Base-by-base conservation (phyloP, 2,329 filamentous ascomycete genomes). In the Endoconidiophora laricicola region DNA sequence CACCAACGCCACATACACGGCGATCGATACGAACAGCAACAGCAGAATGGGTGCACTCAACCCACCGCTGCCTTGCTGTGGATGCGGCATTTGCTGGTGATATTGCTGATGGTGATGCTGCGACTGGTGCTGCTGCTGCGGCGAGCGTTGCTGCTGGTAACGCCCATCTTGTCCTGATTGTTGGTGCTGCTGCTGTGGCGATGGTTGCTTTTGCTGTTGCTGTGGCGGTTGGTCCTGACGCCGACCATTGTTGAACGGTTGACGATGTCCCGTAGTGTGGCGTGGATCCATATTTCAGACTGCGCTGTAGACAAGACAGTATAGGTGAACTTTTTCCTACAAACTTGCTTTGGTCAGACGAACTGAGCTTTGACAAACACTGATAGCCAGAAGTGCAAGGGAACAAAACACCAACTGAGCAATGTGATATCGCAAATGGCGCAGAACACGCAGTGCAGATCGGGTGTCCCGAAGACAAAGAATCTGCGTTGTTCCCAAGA, bases 1-100 rank as follows among this genome's bases (percentile, higher is more conserved):
- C 33, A 54, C 52, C 24, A 54, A 54, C 41, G 52, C 45, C 33
- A 54, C 52, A 46, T 54, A 54, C 48, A 54, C 10, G 14, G 52
- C 52, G 46, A 54, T 51, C 10, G 48, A 51, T 9, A 54, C 48
- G 48, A 54, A 54, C 24, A 54, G 43, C 36, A 54, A 38, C 40
- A 54, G 46, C 26, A 51, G 26, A 41, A 51, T 54, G 10, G 52
- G 52, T 41, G 44, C 37, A 38, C 52, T 54, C 24, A 50, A 39
- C 36, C 48, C 48, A 41, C 50, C 50, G 6, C 22, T 33, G 26
- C 41, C 39, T 23, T 50, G 47, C 39, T 50, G 52, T 14, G 47
- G 22, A 20, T 53, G 44, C 9, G 43, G 47, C 42, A 51, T 51
- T n/a, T 51, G 49, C 20, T 47, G 49, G 20, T 46, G 33, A n/a